Conservation (phyloP, 2,329 filamentous ascomycete genomes). For the Beauveria caledonica region DNA sequence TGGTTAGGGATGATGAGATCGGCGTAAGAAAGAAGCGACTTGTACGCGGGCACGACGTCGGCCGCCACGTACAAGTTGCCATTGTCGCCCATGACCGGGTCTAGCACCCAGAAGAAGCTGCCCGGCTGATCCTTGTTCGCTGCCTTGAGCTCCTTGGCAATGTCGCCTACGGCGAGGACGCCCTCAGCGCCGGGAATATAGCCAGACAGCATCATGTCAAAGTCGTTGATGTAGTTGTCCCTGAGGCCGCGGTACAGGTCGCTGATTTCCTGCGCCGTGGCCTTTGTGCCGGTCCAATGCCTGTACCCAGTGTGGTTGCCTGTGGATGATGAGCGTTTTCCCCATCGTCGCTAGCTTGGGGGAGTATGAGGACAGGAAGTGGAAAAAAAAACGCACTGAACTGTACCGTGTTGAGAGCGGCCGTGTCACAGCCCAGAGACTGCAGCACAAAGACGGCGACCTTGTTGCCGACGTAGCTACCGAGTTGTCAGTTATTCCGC, state of each 20-base stretch:
- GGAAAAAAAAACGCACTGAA: constrained; percentile 60
- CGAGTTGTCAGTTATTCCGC: background rate
- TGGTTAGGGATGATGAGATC: constrained; percentile 94
- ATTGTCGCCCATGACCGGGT: constrained; percentile 98
- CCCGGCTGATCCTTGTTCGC: constrained; percentile 56
- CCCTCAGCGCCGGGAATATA: constrained; percentile 85
- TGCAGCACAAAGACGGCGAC: constrained; percentile 95
- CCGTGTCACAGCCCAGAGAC: constrained; percentile 85
- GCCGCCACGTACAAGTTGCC: constrained; percentile 84
- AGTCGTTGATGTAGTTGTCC: constrained; percentile 76
- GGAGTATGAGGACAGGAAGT: background rate
- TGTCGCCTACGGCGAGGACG: constrained; percentile 75
- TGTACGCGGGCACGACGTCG: constrained; percentile 88
- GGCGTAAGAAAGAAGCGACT: constrained; percentile 66
- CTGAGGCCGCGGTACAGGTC: constrained; percentile 79
- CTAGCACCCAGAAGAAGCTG: constrained; percentile 92
- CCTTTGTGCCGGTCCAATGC: constrained; percentile 77
- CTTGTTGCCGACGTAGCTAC: constrained; percentile 92
- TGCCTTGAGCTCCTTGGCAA: constrained; percentile 70
- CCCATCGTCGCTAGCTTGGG: too few relatives aligned
- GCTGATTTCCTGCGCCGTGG: constrained; percentile 71
- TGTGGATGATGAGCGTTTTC: constrained; percentile 29
- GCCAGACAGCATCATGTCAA: constrained; percentile 89
- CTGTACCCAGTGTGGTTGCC: constrained; percentile 93
- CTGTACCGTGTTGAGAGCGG: constrained; percentile 90